Evolutionary conservation across 768 basidiomycete species (phyloP).

Genomic region (Suillus sp.): DNA sequence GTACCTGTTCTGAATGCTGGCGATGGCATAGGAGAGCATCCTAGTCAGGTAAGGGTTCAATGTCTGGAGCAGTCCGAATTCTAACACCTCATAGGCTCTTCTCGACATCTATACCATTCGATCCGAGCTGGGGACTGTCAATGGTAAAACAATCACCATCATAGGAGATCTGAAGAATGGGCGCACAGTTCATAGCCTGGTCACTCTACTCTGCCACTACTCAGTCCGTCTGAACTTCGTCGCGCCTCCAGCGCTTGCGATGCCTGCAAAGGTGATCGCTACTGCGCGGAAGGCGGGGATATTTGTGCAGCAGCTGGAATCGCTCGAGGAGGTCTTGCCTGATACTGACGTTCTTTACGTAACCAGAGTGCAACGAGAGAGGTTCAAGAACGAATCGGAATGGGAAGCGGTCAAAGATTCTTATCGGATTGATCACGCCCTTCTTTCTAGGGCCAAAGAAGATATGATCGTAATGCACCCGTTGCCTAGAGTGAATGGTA

Average conservation of each 20-base stretch:
- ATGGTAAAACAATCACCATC: conserved; percentile 89
- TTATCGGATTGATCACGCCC: conserved; percentile 92
- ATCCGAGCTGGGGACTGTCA: conserved; percentile 96
- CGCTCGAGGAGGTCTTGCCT: conserved; percentile 87
- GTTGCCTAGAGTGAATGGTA: conserved; percentile 89
- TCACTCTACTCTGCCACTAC: conserved; percentile 89
- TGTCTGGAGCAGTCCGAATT: conserved; percentile 8
- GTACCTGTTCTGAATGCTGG: conserved; percentile 97
- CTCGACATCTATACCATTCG: conserved; percentile 94
- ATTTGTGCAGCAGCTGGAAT: conserved; percentile 76
- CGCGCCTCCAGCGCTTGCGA: conserved; percentile 79
- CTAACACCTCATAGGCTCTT: conserved; percentile 54
- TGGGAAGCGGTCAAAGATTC: conserved; percentile 92
- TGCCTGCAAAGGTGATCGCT: conserved; percentile 85
- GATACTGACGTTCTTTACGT: conserved; percentile 98
- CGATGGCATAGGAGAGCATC: conserved; percentile 97
- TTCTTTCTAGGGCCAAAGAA: conserved; percentile 90
- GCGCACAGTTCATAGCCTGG: conserved; percentile 94
- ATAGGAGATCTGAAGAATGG: conserved; percentile 98
- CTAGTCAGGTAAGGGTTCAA: conserved; percentile 69
- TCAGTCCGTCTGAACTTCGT: conserved; percentile 95
- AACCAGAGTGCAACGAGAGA: conserved; percentile 94
- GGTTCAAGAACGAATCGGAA: conserved; percentile 78
- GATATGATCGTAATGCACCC: conserved; percentile 99
- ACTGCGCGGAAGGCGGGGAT: conserved; percentile 85